phyloP scores from a whole-genome alignment of 1,284 basidiomycete genomes.

The Sanghuangporus weigelae region DNA sequence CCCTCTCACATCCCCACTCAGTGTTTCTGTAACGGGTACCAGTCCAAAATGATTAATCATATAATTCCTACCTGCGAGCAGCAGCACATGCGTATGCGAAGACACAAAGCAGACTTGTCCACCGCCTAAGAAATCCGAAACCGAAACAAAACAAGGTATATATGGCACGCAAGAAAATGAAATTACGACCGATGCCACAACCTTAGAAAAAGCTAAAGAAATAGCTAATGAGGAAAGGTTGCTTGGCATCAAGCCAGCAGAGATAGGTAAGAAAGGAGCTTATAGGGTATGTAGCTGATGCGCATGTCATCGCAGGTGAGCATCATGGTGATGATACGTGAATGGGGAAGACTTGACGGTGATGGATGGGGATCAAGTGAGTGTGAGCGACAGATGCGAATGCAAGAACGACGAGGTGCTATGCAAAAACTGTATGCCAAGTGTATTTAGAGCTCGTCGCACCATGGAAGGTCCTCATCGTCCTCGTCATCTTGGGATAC shows the following conservation, averaged over 20 bases:
- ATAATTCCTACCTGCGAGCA: not conserved
- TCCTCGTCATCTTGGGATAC: constrained; percentile 28
- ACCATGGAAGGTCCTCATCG: constrained; percentile 50
- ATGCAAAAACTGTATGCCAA: not conserved
- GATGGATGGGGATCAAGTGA: not conserved
- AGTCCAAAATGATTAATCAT: not conserved
- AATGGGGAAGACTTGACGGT: not conserved
- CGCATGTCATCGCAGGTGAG: not conserved
- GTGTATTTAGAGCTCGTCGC: constrained; percentile 40
- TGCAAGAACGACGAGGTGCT: not conserved
- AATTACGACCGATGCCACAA: constrained; percentile 4
- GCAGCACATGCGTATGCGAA: not conserved
- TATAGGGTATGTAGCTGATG: not conserved
- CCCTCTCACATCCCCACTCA: not conserved
- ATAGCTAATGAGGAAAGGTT: not conserved
- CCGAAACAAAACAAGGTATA: not conserved
- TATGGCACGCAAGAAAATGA: constrained; percentile 4
- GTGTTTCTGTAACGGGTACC: not conserved
- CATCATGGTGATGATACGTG: not conserved
- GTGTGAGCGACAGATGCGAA: not conserved
- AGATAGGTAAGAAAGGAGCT: not conserved
- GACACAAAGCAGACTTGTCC: not conserved
- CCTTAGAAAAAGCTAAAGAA: not conserved
- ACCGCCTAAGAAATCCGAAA: not conserved
- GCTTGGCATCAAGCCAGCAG: not conserved